Percentiles rank a stretch among this genome's conserved stretches.
phyloP scores from a whole-genome alignment of 2,329 filamentous ascomycete genomes.

The Thelonectria blattea region DNA sequence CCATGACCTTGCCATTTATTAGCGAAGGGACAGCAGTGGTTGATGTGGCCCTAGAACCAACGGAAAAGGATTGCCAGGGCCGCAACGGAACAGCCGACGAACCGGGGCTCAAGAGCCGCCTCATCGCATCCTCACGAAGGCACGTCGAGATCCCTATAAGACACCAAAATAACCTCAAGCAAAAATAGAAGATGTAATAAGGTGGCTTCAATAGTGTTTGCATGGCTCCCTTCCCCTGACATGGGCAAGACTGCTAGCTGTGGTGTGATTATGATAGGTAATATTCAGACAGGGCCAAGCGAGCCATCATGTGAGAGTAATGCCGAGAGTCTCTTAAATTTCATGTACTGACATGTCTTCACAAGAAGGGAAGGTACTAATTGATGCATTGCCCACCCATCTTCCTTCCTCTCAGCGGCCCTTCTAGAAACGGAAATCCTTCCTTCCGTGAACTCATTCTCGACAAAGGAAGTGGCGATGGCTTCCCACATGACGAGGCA shows the following conservation, averaged over 20 bases:
- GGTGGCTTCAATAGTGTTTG: background rate
- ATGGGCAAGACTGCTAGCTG: background rate
- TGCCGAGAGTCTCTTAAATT: background rate
- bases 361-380: background rate
- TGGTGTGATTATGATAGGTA: background rate
- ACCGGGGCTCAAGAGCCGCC: background rate
- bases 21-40: slow-evolving; percentile 7
- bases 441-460: background rate
- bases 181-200: background rate
- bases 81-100: background rate
- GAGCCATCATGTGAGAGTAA: background rate
- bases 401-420: background rate
- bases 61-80: slow-evolving; percentile 23
- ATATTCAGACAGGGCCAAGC: background rate
- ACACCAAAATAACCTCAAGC: background rate
- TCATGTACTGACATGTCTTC: too few species aligned
- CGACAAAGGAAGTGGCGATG: background rate
- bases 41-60: slow-evolving; percentile 9
- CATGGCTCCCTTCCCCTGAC: background rate
- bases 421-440: background rate
- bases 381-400: background rate
- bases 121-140: too few species aligned
- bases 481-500: background rate
- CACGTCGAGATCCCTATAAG: background rate
- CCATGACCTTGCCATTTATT: background rate